Evolutionary conservation across 441 rosid genomes (phyloP), one percentile per base, ranked within the genome.

Genomic region (Rhodomyrtus psidioides): DNA sequence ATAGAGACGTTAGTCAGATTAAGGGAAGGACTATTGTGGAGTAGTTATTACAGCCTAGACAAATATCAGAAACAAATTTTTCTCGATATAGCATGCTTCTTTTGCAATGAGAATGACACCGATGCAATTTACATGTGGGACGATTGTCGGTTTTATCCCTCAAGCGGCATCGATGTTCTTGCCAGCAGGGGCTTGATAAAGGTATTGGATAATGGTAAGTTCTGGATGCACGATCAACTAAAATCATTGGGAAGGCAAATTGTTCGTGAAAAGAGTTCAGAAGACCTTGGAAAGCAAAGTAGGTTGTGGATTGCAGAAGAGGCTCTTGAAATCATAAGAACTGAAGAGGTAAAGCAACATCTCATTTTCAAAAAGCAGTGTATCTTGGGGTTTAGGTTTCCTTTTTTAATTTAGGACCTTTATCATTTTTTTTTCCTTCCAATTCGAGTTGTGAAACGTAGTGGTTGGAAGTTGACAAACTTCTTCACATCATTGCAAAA

Each of bases 381-480:
- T 7, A 28, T 28, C 2, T 1, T 7, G 6, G 6, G 3, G 1
- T 60, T 28, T 28, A 60, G 2, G 12, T 6, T 28, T 28, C 23
- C 1, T 16, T 60, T 12, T 12, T 15, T 2, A 7, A 1, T 30
- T 30, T 4, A 62, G 0, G 0, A 62, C 30, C 24, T 30, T 30
- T 30, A 62, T 2, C 0, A 30, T 8, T 8, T 30, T 62, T 0
- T 62, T 8, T 62, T 39, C 0, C 30, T 3, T 0, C 2, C 44
- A 62, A 16, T 62, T 0, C 1, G 4, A 8, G 6, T 30, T 17
- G 7, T 8, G 2, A 62, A 28, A 62, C n/a, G n/a, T n/a, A n/a
- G n/a, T n/a, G n/a, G n/a, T n/a, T n/a, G n/a, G n/a, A n/a, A n/a
- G 23, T 62, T 62, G 44, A 30, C 3, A 62, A 62, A 17, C 2